Evolutionary conservation across 2,329 filamentous ascomycete genomes (phyloP), one percentile per base, ranked within the genome.

Genomic region (Colletotrichum lindemuthianum): DNA sequence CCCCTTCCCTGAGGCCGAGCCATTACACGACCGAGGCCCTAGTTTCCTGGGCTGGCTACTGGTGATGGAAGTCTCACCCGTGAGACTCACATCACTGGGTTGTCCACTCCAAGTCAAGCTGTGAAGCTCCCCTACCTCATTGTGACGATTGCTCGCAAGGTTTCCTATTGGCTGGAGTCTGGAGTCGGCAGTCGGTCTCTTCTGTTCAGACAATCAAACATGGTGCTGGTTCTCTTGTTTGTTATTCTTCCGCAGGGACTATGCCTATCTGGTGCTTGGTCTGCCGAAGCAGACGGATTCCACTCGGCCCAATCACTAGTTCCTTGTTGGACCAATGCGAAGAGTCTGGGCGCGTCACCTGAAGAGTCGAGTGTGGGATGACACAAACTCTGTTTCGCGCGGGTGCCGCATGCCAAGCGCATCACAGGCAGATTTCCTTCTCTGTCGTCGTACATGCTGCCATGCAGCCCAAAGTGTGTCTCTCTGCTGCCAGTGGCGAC

Each of bases 321-420:
- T 43, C 50, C 47, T 8, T 36, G 44, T 49, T 41, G 43, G 43
- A 49, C 60, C 63, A 63, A 63, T 64, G 34, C 53, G 52, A 53
- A 37, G 24, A 40, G 53, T 41, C 39, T 37, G 39, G 41, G 59
- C 39, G 53, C 63, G 59, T 66, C 59, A 65, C 61, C 50, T 61
- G 58, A 55, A 43, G 51, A 32, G 33, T 40, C 51, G 33, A 45
- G 51, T 61, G 61, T 50, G 61, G 57, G 51, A 65, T 60, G 45
- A 39, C 32, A 52, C 53, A 50, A 59, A 63, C 54, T 66, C 54
- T 63, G 48, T 58, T 66, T 66, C n/a, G 59, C 63, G 63, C 63
- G 44, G 63, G 44, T 66, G 59, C 63, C 59, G 63, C 63, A 24
- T 43, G 63, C 63, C 63, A 66, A 64, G 63, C 41, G 37, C 53